Percentiles rank a stretch among this genome's conserved stretches.
Conservation (phyloP, 805 yeast genomes). For the Yarrowia sp. region DNA sequence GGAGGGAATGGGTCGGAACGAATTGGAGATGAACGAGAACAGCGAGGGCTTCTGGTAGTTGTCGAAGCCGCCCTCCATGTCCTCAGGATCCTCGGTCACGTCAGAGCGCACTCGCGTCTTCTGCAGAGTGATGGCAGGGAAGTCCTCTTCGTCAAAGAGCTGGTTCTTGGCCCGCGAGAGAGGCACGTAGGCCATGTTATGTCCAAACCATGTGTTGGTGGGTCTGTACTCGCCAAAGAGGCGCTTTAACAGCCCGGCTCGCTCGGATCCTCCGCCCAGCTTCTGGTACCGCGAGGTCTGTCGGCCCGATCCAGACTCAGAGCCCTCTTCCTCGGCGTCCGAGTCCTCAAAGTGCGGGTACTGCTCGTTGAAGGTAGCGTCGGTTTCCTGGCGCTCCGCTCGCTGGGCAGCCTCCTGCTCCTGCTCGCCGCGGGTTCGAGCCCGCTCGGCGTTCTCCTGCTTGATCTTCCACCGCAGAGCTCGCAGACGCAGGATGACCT, state of each 20-base stretch:
- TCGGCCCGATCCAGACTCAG: not conserved
- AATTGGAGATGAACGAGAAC: constrained; percentile 10
- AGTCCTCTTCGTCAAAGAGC: constrained; percentile 17
- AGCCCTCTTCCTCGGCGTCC: not conserved
- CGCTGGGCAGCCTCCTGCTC: constrained; percentile 9
- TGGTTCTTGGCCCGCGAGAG: constrained; percentile 4
- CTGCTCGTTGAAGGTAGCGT: constrained; percentile 12
- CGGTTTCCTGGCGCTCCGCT: constrained; percentile 1
- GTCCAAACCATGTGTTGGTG: constrained; percentile 8
- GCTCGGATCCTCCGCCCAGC: not conserved
- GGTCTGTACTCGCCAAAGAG: constrained; percentile 19
- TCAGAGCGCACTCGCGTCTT: not conserved
- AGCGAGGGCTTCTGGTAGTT: constrained; percentile 9
- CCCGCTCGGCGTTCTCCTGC: constrained; percentile 22
- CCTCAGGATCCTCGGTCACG: not conserved
- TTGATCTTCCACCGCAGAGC: constrained; percentile 21
- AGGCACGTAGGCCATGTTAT: constrained; percentile 18
- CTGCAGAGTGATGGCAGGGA: constrained; percentile 7
- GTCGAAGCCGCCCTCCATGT: constrained; percentile 1
- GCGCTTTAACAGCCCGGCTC: constrained; percentile 7
- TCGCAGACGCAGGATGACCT: constrained; percentile 30
- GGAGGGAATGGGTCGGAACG: constrained; percentile 7
- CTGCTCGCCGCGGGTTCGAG: not conserved
- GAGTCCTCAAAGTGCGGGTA: constrained; percentile 16
- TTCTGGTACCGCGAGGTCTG: constrained; percentile 2